Evolutionary conservation across 148 eudicot species (phyloP), one percentile per base, ranked within the genome.

Genomic region (Spergularia marina): DNA sequence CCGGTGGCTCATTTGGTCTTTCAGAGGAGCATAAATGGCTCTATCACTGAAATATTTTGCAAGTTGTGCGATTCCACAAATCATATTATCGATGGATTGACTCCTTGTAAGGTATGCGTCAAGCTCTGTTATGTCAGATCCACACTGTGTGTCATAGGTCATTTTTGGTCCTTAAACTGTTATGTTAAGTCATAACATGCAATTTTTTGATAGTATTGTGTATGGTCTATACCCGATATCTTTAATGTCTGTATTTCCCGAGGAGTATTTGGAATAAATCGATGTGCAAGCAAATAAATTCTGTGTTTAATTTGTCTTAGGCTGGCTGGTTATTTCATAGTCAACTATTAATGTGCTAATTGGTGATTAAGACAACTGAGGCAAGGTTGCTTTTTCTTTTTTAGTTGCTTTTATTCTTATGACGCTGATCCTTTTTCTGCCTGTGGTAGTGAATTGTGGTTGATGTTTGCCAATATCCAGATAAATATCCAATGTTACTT

Each of bases 1-100:
- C 39, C 86, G 71, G 87, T 84, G 75, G 91, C 87, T 82, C 86
- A 75, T 79, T 86, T 92, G 61, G 57, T 83, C 39, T 90, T 92
- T 81, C 84, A 85, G 84, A 81, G 63, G 65, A 86, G 77, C 62
- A 69, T 92, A 66, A 17, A 76, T 6, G 86, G 83, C 70, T 75
- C 86, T 65, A 30, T 81, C 70, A 83, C 85, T 63, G 77, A 80
- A 83, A 83, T 92, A 76, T 76, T 83, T 75, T 92, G 97, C 88
- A 86, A 79, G 76, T 77, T 90, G 79, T 78, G 76, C 64, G 23
- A 85, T 72, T 78, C 87, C 65, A 73, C 74, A 76, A 82, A 80
- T 79, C 82, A 71, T 53, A 78, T 90, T 64, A 76, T 83, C 68
- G 95, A 88, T 76, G 85, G 70, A 39, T 87, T 92, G 78, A 68